Conservation (phyloP, 192 early-diverging fungal genomes). For the Mortierella hygrophila region DNA sequence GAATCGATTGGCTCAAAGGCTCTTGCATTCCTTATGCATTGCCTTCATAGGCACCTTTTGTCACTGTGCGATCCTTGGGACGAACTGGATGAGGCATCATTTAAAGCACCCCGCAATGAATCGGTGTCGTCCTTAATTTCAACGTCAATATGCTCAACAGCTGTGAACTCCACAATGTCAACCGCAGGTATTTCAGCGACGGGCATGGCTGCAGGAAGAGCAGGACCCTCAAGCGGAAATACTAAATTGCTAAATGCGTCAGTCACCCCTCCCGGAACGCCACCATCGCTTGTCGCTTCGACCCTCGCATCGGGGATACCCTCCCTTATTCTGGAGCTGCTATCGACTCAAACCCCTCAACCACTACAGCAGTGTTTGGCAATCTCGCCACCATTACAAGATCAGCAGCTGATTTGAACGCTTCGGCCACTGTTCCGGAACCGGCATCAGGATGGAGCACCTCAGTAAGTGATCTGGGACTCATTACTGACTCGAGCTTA, state of each 20-base stretch:
- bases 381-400: not conserved
- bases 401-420: not conserved
- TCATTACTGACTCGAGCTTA: not conserved
- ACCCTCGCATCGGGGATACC: not conserved
- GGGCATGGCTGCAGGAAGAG: slow-evolving; percentile 3
- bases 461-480: not conserved
- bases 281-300: slow-evolving; percentile 14
- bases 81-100: slow-evolving; percentile 13
- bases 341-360: not conserved
- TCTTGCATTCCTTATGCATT: slow-evolving; percentile 7
- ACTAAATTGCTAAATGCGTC: slow-evolving; percentile 12
- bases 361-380: not conserved
- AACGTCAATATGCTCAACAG: not conserved
- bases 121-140: not conserved
- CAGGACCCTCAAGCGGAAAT: slow-evolving; percentile 9
- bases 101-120: slow-evolving; percentile 12
- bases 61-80: slow-evolving; percentile 18
- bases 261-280: slow-evolving; percentile 13
- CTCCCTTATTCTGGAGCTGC: not conserved
- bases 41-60: slow-evolving; percentile 3
- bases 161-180: slow-evolving; percentile 16
- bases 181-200: slow-evolving; percentile 13
- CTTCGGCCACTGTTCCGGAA: not conserved
- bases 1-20: not conserved
- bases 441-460: not conserved